Evolutionary conservation across 2,329 filamentous ascomycete genomes (phyloP).

Genomic region (Lecanicillium sp.): DNA sequence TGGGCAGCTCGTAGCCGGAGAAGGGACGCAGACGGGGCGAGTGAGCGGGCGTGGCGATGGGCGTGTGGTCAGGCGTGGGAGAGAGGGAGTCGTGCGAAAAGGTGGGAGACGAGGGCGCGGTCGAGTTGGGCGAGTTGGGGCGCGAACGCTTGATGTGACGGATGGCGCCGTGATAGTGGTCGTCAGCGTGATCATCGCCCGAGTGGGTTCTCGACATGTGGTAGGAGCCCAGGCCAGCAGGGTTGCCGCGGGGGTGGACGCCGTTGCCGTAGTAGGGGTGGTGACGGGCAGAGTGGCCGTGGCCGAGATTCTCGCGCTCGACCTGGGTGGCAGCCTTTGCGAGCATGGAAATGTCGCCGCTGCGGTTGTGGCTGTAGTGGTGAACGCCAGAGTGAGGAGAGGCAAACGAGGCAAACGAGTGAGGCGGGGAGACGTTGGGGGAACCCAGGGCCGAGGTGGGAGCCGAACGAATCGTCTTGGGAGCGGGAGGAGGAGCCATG

Average conservation of each 20-base stretch:
- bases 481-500: constrained; percentile 70
- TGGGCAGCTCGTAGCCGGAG: constrained; percentile 73
- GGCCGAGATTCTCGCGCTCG: constrained; percentile 50
- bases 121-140: constrained; percentile 91
- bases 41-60: constrained; percentile 92
- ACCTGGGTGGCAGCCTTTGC: constrained; percentile 56
- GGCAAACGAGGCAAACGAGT: constrained; percentile 73
- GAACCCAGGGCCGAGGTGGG: constrained; percentile 81
- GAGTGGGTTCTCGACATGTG: constrained; percentile 90
- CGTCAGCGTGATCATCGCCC: constrained; percentile 69
- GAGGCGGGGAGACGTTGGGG: constrained; percentile 93
- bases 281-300: constrained; percentile 41
- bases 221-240: constrained; percentile 77
- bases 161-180: constrained; percentile 64
- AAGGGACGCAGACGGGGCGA: constrained; percentile 84
- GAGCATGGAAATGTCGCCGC: constrained; percentile 52
- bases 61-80: constrained; percentile 95
- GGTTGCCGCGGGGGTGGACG: constrained; percentile 50
- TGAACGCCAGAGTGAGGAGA: constrained; percentile 41
- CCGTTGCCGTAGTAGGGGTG: constrained; percentile 49
- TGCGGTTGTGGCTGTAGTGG: constrained; percentile 43
- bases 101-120: constrained; percentile 89
- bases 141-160: constrained; percentile 80
- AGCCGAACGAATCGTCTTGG: constrained; percentile 80
- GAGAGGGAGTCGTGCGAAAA: constrained; percentile 95